phyloP scores from a whole-genome alignment of 352 stramenopile species.

The Blastocystis sp. region DNA sequence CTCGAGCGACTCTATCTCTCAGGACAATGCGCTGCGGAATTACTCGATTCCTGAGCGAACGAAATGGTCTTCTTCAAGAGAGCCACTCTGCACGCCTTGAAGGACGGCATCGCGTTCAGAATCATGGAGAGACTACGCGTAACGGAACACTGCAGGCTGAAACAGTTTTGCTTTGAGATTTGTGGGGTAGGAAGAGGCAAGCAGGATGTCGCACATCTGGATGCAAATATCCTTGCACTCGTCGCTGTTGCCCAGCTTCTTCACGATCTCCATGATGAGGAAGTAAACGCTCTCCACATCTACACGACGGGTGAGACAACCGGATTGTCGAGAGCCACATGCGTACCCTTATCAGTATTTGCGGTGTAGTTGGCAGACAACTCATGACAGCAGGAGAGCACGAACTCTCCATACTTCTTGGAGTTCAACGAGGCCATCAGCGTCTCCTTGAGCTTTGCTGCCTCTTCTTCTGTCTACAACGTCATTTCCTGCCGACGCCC shows the following conservation, averaged over 20 bases:
- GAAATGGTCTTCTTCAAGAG: conserved; percentile 52
- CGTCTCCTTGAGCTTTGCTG: conserved; percentile 2
- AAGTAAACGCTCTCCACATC: conserved; percentile 71
- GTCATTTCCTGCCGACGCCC: background rate
- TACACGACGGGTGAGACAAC: conserved; percentile 15
- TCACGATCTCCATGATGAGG: conserved; percentile 59
- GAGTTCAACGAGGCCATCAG: background rate
- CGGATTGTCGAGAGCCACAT: background rate
- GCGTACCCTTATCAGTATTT: conserved; percentile 34
- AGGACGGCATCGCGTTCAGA: conserved; percentile 67
- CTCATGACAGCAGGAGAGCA: conserved; percentile 12
- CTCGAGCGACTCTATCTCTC: conserved; percentile 40
- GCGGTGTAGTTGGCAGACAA: background rate
- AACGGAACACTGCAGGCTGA: background rate
- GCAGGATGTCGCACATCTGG: conserved; percentile 35
- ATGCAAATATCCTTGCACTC: conserved; percentile 39
- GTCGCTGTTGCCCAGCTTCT: conserved; percentile 26
- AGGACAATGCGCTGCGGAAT: background rate
- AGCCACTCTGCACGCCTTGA: conserved; percentile 43
- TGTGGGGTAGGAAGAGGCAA: conserved; percentile 13
- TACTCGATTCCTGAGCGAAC: conserved; percentile 66
- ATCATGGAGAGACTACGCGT: conserved; percentile 53
- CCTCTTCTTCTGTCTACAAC: conserved; percentile 48
- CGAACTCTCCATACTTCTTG: conserved; percentile 65
- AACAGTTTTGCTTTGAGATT: conserved; percentile 53